Base-by-base conservation (phyloP, 805 yeast genomes). In the Teunomyces stri region DNA sequence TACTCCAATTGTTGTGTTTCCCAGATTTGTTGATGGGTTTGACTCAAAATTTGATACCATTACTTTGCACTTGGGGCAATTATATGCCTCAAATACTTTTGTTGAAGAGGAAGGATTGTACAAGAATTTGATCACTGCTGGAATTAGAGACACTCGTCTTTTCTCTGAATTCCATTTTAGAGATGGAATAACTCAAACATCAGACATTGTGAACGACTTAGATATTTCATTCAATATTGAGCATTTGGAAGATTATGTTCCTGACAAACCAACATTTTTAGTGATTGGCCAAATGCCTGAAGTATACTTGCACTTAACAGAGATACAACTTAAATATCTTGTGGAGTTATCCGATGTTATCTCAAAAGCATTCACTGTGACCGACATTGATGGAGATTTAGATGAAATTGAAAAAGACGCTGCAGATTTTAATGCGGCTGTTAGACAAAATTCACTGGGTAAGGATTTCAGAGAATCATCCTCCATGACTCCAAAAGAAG, bases 1-100 rank as follows among this genome's bases (percentile, higher is more conserved):
- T 44, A 89, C 97, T 1, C 99, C 99, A 0, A 85, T 85, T 7
- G 71, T 94, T 31, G 81, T 85, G 2, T 89, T 90, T 58, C 96
- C 98, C 0, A 75, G 75, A 45, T 51, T 79, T 0, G 69, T 75
- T 3, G 77, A 75, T 38, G 71, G 70, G 4, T 60, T 64, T 1
- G 60, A 56, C 2, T 56, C 67, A 2, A 51, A 52, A 21, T 81
- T 77, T 56, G 92, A 92, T 58, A 68, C 78, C 15, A 61, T 92
- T 29, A 82, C 86, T 0, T 80, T 85, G 13, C 81, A 88, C 55
- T 72, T 91, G 43, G 99, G 99, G 53, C 96, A 92, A 59, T 68
- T 94, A 7, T 84, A 78, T 53, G 80, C 90, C 13, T 68, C 74
- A 3, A 94, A 91, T 62, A 64, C 64, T 9, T 90, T 88, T 60